A percentile compares a stretch with the other conserved stretches of the same genome.
Conservation (phyloP, 805 yeast species). For the Myxozyma mucilagina region DNA sequence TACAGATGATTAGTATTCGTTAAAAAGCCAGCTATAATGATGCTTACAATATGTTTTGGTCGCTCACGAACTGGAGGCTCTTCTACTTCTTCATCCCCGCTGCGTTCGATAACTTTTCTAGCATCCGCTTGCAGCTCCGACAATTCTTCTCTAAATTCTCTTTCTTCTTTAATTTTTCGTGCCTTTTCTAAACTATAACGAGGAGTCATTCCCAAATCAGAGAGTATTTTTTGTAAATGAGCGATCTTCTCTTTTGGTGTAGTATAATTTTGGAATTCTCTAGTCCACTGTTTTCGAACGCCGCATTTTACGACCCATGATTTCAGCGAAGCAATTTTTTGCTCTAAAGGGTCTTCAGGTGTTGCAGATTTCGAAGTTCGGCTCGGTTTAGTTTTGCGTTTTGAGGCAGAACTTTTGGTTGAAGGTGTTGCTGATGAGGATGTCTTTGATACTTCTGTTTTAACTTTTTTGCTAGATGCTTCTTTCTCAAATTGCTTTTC, state of each 20-base stretch:
- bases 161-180: constrained; percentile 32
- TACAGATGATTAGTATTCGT: background rate
- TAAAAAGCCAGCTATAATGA: background rate
- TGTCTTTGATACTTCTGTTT: background rate
- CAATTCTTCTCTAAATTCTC: constrained; percentile 34
- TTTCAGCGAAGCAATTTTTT: constrained; percentile 36
- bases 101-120: background rate
- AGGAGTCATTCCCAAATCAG: constrained; percentile 36
- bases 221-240: constrained; percentile 30
- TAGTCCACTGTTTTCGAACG: constrained; percentile 35
- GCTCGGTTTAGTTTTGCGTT: background rate
- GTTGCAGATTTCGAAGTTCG: background rate
- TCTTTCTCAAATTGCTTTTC: background rate
- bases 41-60: background rate
- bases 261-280: constrained; percentile 30
- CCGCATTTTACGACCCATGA: constrained; percentile 37
- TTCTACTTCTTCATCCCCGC: constrained; percentile 8
- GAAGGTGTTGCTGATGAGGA: background rate
- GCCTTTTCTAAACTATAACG: constrained; percentile 37
- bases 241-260: constrained; percentile 29
- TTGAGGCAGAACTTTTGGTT: background rate
- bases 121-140: constrained; percentile 33
- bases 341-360: constrained; percentile 14
- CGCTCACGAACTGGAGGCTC: background rate
- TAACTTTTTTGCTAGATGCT: background rate